Evolutionary conservation across 345 rosid genomes (phyloP), one percentile per base, ranked within the genome.

Genomic region (Kandelia obovata): DNA sequence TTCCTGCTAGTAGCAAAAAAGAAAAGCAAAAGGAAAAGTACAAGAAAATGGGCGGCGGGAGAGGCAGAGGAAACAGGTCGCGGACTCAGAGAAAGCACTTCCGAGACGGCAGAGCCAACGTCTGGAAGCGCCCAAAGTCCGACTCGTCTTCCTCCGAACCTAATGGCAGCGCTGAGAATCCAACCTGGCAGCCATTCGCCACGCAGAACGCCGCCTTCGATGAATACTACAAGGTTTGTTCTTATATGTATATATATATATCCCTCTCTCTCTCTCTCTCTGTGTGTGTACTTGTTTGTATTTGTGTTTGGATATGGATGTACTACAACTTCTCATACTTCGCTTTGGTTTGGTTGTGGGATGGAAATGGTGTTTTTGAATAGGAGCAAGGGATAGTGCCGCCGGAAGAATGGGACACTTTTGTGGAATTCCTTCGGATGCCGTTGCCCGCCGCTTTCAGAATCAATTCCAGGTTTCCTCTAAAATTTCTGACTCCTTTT

Each of bases 401-500:
- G 7, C 64, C 80, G 19, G 88, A 95, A 32, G 99, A 95, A 69
- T 92, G 96, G 99, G 92, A 90, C 64, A 70, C 79, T 19, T 90
- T 95, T 67, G 73, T 87, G 35, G 89, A 85, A 53, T 52, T 80
- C 76, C 96, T 95, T 66, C 87, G 91, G 6, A 90, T 84, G 30
- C 96, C 99, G 2, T 81, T 95, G 81, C 98, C 98, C n/a, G 85
- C 98, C 67, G 96, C 98, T 71, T 95, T 95, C 83, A 81, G 99
- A 75, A 93, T 95, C 61, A 90, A 95, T 70, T 87, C 98, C 30
- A 88, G 91, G 99, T 88, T 56, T 15, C 49, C 49, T 43, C 15
- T 13, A 15, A 43, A 43, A 11, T 13, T 43, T 43, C 17, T 5
- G 37, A 11, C 5, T 46, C 7, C 25, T 10, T 47, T 58, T 19